Conservation (phyloP, 768 basidiomycete genomes). For the Mycena kentingensis region DNA sequence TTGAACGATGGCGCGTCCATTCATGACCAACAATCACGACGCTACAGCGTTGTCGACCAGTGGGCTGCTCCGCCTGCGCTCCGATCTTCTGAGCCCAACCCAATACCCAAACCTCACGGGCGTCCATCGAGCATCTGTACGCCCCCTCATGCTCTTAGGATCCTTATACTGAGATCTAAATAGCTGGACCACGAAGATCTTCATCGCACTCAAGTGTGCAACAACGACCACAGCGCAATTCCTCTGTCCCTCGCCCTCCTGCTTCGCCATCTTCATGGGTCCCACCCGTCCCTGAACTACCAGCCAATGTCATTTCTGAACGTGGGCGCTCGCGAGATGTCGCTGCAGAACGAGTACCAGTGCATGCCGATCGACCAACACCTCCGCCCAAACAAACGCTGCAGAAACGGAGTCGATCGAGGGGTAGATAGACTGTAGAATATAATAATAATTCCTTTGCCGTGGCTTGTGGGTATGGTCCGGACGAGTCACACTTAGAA, state of each 20-base stretch:
- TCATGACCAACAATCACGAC: slow-evolving; percentile 14
- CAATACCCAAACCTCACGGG: slow-evolving; percentile 10
- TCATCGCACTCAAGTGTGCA: slow-evolving; percentile 10
- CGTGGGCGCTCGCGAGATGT: slow-evolving; percentile 15
- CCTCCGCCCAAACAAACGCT: slow-evolving; percentile 11
- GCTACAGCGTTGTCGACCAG: slow-evolving; percentile 35
- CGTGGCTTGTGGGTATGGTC: background rate
- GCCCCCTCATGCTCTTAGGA: background rate
- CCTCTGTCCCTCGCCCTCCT: slow-evolving; percentile 8
- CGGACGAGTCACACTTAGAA: background rate
- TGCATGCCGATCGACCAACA: slow-evolving; percentile 3
- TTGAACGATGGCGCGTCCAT: slow-evolving; percentile 37
- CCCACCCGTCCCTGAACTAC: slow-evolving; percentile 20
- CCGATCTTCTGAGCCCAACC: slow-evolving; percentile 12
- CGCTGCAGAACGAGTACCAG: background rate
- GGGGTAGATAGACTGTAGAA: background rate
- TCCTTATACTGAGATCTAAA: background rate
- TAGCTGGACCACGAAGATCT: slow-evolving; percentile 16
- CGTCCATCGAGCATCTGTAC: slow-evolving; percentile 11
- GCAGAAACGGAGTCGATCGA: slow-evolving; percentile 16
- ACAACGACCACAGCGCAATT: slow-evolving; percentile 2
- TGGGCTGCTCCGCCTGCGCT: slow-evolving; percentile 35
- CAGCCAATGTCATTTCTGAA: background rate
- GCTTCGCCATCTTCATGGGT: background rate
- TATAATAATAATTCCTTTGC: background rate